Base-by-base conservation (phyloP, 331 rosid species). In the Rosa hybrid region DNA sequence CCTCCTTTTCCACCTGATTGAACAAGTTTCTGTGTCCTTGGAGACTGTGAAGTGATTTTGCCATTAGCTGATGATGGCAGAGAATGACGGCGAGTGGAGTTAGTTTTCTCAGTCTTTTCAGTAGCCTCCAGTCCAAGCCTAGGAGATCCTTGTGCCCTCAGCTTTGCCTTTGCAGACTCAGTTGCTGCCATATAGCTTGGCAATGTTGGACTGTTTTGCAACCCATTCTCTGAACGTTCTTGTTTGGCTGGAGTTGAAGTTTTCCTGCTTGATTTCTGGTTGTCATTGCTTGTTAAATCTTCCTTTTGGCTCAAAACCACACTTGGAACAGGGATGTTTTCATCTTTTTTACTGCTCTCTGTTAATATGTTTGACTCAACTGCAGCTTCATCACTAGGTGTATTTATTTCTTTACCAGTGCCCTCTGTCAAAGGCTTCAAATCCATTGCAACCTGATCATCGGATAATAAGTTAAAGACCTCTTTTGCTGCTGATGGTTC, bases 181-280 rank as follows among this genome's bases (percentile, higher is more conserved):
- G 99, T 96, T 75, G 97, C 99, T 62, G 94, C 94, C 99, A 96
- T 96, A 84, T 93, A 96, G 83, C 99, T 96, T 1, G 97, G 99
- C 78, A 96, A 13, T 10, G 83, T 84, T 63, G 97, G 94, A 86
- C 91, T 87, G 76, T 74, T 88, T 84, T 89, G 94, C 62, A 70
- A 54, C 74, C 87, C 98, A 65, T 93, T 92, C 83, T 95, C 98
- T 8, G 88, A 70, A 34, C 81, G 85, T 76, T 93, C 97, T 85
- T 88, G 97, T 90, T 95, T 93, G 57, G 88, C 85, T 45, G 86
- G 89, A 84, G 69, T 62, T 50, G 88, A 86, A 65, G 87, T 53
- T 71, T 92, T 93, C 74, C 85, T 77, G 84, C 82, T 76, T 12
- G 92, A 90, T 83, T 96, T 96, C 82, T 80, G 91, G 77, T 90